Conservation (phyloP, 116 monocot genomes). For the Iris pallida region DNA sequence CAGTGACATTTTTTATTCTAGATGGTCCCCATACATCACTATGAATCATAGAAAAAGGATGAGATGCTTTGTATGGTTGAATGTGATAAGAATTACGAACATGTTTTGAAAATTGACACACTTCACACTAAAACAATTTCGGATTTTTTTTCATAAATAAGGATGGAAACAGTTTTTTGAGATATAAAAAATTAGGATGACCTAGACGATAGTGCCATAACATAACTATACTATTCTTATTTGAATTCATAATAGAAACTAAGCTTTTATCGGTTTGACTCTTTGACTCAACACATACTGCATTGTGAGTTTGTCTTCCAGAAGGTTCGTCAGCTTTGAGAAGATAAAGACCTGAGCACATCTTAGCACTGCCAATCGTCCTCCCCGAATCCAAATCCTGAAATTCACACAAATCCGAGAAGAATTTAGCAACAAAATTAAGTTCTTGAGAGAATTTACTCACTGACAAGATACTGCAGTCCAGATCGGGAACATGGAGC, state of each 20-base stretch:
- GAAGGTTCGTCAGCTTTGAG: not conserved
- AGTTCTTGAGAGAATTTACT: too few species aligned
- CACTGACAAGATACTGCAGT: not conserved
- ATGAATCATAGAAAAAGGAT: too few species aligned
- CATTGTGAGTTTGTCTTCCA: conserved; percentile 2
- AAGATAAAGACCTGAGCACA: too few species aligned
- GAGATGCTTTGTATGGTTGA: too few species aligned
- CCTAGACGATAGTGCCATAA: too few species aligned
- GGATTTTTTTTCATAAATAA: not conserved
- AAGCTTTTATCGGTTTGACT: too few species aligned
- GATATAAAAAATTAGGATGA: not conserved
- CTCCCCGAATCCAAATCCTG: not conserved
- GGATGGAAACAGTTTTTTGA: not conserved
- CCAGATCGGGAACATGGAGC: not conserved
- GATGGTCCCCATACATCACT: too few species aligned
- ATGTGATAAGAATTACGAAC: not conserved
- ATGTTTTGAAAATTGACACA: not conserved
- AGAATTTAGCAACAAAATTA: too few species aligned
- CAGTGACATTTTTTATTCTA: not conserved
- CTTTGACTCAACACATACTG: too few species aligned
- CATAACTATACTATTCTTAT: too few species aligned
- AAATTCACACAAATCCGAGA: not conserved
- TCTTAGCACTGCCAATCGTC: too few species aligned
- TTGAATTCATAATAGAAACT: too few species aligned
- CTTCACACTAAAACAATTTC: not conserved